Conservation (phyloP, 192 early-diverging fungal species). For the Gaertneriomyces semiglobifer region DNA sequence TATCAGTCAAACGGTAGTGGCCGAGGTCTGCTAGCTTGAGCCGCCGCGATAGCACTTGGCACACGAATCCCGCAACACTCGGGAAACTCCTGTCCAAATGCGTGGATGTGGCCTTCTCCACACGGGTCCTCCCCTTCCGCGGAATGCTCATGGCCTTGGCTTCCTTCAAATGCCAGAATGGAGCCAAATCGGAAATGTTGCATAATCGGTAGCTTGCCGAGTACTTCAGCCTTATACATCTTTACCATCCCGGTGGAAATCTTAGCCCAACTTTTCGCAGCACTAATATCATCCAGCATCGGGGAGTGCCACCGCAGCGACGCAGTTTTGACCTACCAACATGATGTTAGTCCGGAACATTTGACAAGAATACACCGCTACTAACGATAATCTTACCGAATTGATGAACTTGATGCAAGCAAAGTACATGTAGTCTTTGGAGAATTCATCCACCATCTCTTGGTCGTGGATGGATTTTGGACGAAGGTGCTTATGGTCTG, state of each 20-base stretch:
- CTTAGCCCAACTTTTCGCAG: slow-evolving; percentile 84
- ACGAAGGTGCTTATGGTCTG: slow-evolving; percentile 82
- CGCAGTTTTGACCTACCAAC: slow-evolving; percentile 37
- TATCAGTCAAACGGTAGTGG: slow-evolving; percentile 51
- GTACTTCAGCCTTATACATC: slow-evolving; percentile 88
- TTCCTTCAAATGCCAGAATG: slow-evolving; percentile 68
- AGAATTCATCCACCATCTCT: slow-evolving; percentile 86
- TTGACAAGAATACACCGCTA: not conserved
- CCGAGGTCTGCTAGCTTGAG: slow-evolving; percentile 25
- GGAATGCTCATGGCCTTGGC: slow-evolving; percentile 47
- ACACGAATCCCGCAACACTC: slow-evolving; percentile 77
- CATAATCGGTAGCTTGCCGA: slow-evolving; percentile 88
- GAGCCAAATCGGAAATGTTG: slow-evolving; percentile 94
- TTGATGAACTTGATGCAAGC: slow-evolving; percentile 92
- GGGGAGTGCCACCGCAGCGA: slow-evolving; percentile 79
- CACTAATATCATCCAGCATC: slow-evolving; percentile 91
- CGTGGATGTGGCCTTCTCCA: slow-evolving; percentile 58
- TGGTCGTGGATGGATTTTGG: slow-evolving; percentile 92
- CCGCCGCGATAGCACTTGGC: slow-evolving; percentile 77
- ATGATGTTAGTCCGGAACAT: not conserved
- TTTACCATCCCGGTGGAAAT: slow-evolving; percentile 88
- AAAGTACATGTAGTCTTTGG: slow-evolving; percentile 93
- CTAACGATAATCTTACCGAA: slow-evolving; percentile 49
- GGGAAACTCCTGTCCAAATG: slow-evolving; percentile 75
- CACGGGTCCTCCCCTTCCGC: slow-evolving; percentile 17